These are phyloP conservation scores for Fusarium ambrosium DNA, from an alignment of 2,329 filamentous ascomycete species.

Conservation along the genomic window DNA sequence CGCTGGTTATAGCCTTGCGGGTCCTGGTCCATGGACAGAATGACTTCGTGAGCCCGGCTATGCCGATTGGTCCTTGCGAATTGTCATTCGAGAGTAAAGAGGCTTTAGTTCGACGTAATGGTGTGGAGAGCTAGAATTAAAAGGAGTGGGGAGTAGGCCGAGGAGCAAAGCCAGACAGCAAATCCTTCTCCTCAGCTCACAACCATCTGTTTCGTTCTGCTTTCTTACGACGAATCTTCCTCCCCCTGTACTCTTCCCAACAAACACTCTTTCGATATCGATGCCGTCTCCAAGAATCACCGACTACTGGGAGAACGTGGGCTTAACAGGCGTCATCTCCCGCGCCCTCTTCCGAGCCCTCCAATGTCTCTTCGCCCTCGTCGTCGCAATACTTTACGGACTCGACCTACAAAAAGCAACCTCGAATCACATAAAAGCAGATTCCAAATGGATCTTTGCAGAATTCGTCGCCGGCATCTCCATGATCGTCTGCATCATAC, in stretches of 20 bases:
- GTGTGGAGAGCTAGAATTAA: neutral
- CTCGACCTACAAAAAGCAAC: constrained; percentile 14
- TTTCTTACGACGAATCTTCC: neutral
- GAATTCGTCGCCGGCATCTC: constrained; percentile 14
- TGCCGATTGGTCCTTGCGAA: neutral
- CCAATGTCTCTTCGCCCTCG: constrained; percentile 13
- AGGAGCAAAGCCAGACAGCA: neutral
- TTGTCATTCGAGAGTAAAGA: neutral
- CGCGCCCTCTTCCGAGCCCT: constrained; percentile 1
- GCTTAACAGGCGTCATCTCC: neutral
- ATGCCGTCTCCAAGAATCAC: neutral
- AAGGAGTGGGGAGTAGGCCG: neutral
- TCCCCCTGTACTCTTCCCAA: neutral
- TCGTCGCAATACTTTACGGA: constrained; percentile 3
- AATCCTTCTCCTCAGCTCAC: neutral
- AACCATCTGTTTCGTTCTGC: neutral
- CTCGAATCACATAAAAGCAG: neutral
- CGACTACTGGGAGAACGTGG: neutral
- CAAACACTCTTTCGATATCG: neutral
- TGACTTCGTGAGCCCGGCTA: neutral
- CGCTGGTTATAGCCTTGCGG: neutral
- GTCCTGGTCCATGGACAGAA: neutral
- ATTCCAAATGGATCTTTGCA: constrained; percentile 7
- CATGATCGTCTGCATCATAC: constrained; percentile 9
- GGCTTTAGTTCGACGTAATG: neutral